A percentile compares a stretch with the other conserved stretches of the same genome.
Conservation (phyloP, 768 basidiomycete species). For the Suillus weaverae region DNA sequence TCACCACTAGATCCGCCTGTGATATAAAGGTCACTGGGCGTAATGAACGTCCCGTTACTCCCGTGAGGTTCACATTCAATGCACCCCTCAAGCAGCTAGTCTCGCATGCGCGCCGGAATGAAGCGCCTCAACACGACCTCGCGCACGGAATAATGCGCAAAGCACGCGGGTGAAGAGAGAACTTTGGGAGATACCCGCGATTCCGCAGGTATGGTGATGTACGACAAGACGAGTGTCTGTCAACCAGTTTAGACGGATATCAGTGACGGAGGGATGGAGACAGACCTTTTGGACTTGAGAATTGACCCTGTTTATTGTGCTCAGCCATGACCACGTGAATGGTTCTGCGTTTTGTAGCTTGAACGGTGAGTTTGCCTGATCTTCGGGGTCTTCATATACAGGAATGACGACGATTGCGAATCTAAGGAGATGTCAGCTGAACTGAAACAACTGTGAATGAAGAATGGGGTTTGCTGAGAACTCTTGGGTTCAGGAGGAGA, state of each 20-base stretch:
- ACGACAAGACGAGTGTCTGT: constrained; percentile 87
- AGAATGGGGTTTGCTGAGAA: neutral
- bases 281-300: neutral
- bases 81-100: constrained; percentile 41
- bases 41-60: neutral
- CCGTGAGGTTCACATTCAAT: neutral
- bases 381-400: constrained; percentile 80
- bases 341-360: constrained; percentile 65
- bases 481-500: neutral
- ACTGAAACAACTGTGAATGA: neutral
- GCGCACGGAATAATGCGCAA: constrained; percentile 74
- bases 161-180: constrained; percentile 69
- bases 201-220: constrained; percentile 88
- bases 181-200: constrained; percentile 51
- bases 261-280: neutral
- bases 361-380: constrained; percentile 64
- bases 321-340: constrained; percentile 68
- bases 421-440: constrained; percentile 39
- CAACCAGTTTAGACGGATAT: neutral
- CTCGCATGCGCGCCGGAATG: constrained; percentile 90
- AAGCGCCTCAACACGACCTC: constrained; percentile 87
- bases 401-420: constrained; percentile 92
- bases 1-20: neutral
- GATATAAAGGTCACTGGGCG: neutral
- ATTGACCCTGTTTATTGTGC: constrained; percentile 34